phyloP scores from a whole-genome alignment of 164 flowering plant genomes.

The Magnolia officinalis region DNA sequence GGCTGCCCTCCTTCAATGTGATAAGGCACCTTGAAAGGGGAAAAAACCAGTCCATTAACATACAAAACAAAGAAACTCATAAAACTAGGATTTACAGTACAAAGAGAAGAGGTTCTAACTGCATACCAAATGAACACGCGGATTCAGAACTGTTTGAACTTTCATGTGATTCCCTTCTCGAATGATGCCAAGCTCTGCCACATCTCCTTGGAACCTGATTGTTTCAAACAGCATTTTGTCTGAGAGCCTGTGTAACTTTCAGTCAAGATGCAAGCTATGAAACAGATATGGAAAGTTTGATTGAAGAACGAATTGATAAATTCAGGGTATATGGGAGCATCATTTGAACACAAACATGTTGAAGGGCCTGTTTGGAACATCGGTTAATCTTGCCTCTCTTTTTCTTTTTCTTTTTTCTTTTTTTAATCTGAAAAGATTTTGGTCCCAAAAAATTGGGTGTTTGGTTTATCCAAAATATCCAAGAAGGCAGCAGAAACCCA shows the following conservation, averaged over 20 bases:
- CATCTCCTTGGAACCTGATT: conserved; percentile 87
- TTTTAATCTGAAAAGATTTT: too few species aligned
- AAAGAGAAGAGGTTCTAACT: not conserved
- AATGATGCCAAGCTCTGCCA: conserved; percentile 81
- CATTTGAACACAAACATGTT: too few species aligned
- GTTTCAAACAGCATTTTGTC: conserved; percentile 15
- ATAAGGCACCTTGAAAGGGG: conserved; percentile 67
- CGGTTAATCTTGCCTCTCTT: too few species aligned
- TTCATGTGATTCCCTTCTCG: conserved; percentile 65
- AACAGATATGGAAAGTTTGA: not conserved
- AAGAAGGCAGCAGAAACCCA: too few species aligned
- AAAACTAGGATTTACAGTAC: not conserved
- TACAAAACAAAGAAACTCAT: not conserved
- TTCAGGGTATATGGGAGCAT: too few species aligned
- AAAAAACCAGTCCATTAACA: not conserved
- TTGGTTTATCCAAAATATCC: too few species aligned
- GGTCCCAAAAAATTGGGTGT: too few species aligned
- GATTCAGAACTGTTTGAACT: conserved; percentile 59
- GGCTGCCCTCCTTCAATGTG: conserved; percentile 91
- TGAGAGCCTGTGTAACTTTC: conserved; percentile 10
- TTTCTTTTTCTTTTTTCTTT: too few species aligned
- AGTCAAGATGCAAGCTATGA: not conserved
- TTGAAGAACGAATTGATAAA: not conserved
- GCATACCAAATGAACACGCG: conserved; percentile 86
- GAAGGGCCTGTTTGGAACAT: too few species aligned